Evolutionary conservation across 2,329 filamentous ascomycete genomes (phyloP), one percentile per base, ranked within the genome.

Genomic region (Claviceps fusiformis): DNA sequence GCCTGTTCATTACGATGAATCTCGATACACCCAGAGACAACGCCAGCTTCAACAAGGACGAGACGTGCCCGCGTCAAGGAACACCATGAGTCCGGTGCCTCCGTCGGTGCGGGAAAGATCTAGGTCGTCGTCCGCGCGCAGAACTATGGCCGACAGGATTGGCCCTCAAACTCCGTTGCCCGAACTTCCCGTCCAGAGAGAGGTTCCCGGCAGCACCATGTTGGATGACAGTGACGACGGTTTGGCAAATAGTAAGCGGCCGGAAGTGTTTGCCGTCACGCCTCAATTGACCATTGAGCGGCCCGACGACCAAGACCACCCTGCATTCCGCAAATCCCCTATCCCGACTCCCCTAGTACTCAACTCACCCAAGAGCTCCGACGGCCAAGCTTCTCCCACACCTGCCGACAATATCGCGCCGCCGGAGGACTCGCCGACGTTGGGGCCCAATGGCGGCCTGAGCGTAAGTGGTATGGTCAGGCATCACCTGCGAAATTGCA

Each of bases 401-500:
- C 50, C 63, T 0, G 59, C 56, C 5, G 59, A 56, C 15, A 60
- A 56, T 45, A 51, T 57, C 17, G 59, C 57, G 8, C 54, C 55
- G 5, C 68, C 75, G 0, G 66, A 67, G 10, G 89, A 95, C 63
- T 95, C 90, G 0, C 90, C 91, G 0, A 95, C 89, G 0, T 72
- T 95, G 6, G 86, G 86, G 2, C 85, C 87, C 0, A 74, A 74
- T 17, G 54, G 65, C 11, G 89, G 88, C 1, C 75, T 96, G 17
- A 93, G 85, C 63, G 87, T 96, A 17, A 92, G 85, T 63, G 87
- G 86, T 2, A 80, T 95, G 74, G 84, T 95, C 49, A 82, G 86
- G 37, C 85, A 91, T 58, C 93, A 97, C 73, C 73, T 97, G 45
- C 83, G 93, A 52, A 82, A 82, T 39, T 82, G 85, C 59, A 97